Conservation (phyloP, 2,329 filamentous ascomycete species). For the Metarhizium album region DNA sequence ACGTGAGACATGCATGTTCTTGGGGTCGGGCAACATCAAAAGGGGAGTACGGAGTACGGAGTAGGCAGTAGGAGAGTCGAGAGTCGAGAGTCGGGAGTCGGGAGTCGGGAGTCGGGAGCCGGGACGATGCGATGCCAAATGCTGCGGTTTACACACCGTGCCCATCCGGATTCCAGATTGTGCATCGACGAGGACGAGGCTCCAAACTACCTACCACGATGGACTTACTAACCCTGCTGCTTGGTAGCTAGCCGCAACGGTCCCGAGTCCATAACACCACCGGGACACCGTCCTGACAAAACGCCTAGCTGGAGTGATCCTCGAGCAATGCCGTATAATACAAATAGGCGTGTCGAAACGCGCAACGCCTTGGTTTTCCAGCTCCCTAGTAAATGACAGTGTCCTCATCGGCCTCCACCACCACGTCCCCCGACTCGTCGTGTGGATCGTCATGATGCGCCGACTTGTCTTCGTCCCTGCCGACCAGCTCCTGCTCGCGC, state of each 20-base stretch:
- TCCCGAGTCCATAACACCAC: background rate
- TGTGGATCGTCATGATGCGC: constrained; percentile 35
- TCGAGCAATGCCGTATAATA: background rate
- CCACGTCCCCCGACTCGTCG: constrained; percentile 64
- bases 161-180: too few species aligned
- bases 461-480: background rate
- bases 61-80: too few species aligned
- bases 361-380: background rate
- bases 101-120: too few species aligned
- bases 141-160: too few species aligned
- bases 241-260: background rate
- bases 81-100: too few species aligned
- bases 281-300: background rate
- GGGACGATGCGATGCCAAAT: too few species aligned
- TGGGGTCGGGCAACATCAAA: too few species aligned
- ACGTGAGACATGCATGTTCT: too few species aligned
- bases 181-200: too few species aligned
- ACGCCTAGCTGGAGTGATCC: background rate
- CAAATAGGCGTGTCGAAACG: background rate
- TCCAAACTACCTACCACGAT: background rate
- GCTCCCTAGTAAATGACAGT: constrained; percentile 70
- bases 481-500: background rate
- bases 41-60: too few species aligned
- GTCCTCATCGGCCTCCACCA: constrained; percentile 80
- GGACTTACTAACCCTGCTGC: background rate